These are phyloP conservation scores for Cutaneotrichosporon arboriforme DNA, from an alignment of 1,284 basidiomycete genomes.

Conservation along the genomic window DNA sequence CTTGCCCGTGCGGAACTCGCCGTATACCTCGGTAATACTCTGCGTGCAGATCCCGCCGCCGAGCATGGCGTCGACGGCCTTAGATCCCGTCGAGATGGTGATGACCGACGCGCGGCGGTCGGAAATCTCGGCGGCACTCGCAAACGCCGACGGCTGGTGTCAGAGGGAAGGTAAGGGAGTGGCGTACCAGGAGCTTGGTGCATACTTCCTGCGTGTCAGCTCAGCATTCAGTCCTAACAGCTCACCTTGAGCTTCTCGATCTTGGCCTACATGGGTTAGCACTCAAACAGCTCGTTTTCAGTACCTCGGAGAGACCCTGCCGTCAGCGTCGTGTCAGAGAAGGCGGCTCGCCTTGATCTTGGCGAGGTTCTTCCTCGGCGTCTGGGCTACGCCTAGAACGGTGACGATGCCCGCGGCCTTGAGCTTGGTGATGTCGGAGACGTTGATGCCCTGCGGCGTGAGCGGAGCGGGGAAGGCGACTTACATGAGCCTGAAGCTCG, in stretches of 20 bases:
- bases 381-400: constrained; percentile 55
- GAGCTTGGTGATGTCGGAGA: constrained; percentile 86
- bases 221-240: neutral
- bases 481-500: constrained; percentile 78
- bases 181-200: constrained; percentile 66
- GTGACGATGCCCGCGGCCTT: constrained; percentile 58
- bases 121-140: constrained; percentile 80
- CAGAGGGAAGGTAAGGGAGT: neutral
- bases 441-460: constrained; percentile 73
- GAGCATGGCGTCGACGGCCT: constrained; percentile 77
- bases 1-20: constrained; percentile 55
- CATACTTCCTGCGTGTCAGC: constrained; percentile 65
- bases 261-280: constrained; percentile 57
- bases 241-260: constrained; percentile 88
- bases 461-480: constrained; percentile 20
- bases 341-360: constrained; percentile 71
- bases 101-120: constrained; percentile 74
- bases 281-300: neutral
- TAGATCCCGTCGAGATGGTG: constrained; percentile 80
- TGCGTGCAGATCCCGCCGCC: constrained; percentile 85
- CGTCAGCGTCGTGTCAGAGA: neutral
- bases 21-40: constrained; percentile 68
- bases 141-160: constrained; percentile 72
- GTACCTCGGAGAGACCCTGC: constrained; percentile 43
- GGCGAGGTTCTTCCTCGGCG: constrained; percentile 73